phyloP scores from a whole-genome alignment of 208 protist species.

The Leishmania guyanensis region DNA sequence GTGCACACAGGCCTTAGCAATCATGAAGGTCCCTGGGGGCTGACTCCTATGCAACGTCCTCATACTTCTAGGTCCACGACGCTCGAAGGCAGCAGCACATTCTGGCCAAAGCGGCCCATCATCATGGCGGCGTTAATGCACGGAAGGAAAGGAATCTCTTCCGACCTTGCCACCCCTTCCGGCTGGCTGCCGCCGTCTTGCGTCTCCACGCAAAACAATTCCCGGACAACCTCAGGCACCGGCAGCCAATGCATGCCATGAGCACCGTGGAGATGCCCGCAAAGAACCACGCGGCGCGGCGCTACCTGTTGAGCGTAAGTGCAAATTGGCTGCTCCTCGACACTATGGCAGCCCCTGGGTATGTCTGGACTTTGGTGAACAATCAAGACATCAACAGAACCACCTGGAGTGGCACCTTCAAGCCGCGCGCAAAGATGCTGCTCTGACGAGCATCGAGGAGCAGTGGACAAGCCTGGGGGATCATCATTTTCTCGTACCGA shows the following conservation, averaged over 20 bases:
- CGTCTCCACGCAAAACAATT: constrained; percentile 11
- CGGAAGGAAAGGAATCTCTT: constrained; percentile 37
- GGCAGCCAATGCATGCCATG: constrained; percentile 55
- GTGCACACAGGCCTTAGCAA: background rate
- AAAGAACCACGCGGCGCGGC: constrained; percentile 45
- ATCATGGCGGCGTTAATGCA: constrained; percentile 67
- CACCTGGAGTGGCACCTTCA: constrained; percentile 33
- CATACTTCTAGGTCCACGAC: constrained; percentile 58
- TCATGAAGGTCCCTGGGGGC: background rate
- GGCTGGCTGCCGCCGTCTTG: background rate
- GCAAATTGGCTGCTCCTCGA: constrained; percentile 38
- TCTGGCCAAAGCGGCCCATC: constrained; percentile 8
- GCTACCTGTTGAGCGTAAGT: constrained; percentile 38
- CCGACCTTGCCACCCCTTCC: background rate
- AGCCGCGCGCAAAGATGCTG: constrained; percentile 15
- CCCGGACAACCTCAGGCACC: constrained; percentile 14
- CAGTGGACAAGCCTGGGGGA: background rate
- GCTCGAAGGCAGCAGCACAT: constrained; percentile 31
- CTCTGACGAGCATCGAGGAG: background rate
- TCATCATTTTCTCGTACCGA: background rate
- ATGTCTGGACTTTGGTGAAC: constrained; percentile 53
- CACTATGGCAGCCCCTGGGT: background rate
- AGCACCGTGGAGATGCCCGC: constrained; percentile 57
- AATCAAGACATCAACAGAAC: constrained; percentile 58
- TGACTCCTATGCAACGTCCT: background rate